phyloP scores from a whole-genome alignment of 2,329 filamentous ascomycete species.

The Pseudogymnoascus sp. region DNA sequence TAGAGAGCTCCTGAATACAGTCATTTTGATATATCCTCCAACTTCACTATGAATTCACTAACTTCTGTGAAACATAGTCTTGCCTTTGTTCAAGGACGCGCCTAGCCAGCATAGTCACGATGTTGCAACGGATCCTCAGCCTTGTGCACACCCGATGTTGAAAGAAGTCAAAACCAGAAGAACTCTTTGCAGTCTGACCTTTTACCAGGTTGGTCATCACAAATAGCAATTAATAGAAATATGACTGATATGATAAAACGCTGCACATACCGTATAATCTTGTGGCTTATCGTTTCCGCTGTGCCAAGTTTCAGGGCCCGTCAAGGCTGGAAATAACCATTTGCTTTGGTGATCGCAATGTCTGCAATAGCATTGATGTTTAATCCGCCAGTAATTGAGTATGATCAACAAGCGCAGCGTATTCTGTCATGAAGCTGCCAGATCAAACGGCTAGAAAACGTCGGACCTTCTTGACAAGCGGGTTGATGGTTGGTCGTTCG shows the following conservation, averaged over 20 bases:
- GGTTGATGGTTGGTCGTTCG: background rate
- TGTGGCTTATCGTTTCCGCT: background rate
- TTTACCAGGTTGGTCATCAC: conserved; percentile 55
- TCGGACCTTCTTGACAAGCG: background rate
- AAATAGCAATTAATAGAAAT: conserved; percentile 17
- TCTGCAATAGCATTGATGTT: background rate
- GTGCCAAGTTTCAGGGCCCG: background rate
- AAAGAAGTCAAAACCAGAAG: conserved; percentile 37
- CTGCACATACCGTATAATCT: conserved; percentile 10
- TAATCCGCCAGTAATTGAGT: background rate
- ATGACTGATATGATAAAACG: conserved; percentile 6
- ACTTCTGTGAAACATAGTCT: conserved; percentile 24
- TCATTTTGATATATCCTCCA: conserved; percentile 25
- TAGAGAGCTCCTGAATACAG: conserved; percentile 46
- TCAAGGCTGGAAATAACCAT: background rate
- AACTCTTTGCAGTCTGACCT: conserved; percentile 48
- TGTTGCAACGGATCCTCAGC: conserved; percentile 21
- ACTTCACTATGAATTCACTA: conserved; percentile 23
- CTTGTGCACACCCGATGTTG: conserved; percentile 10
- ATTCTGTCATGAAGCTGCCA: background rate
- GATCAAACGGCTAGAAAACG: background rate
- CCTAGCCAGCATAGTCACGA: conserved; percentile 12
- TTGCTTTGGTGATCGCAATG: background rate
- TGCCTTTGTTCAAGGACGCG: conserved; percentile 23
- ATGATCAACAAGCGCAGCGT: background rate